These are phyloP conservation scores for Caryocar brasiliense DNA, from an alignment of 441 rosid species.

Conservation along the genomic window DNA sequence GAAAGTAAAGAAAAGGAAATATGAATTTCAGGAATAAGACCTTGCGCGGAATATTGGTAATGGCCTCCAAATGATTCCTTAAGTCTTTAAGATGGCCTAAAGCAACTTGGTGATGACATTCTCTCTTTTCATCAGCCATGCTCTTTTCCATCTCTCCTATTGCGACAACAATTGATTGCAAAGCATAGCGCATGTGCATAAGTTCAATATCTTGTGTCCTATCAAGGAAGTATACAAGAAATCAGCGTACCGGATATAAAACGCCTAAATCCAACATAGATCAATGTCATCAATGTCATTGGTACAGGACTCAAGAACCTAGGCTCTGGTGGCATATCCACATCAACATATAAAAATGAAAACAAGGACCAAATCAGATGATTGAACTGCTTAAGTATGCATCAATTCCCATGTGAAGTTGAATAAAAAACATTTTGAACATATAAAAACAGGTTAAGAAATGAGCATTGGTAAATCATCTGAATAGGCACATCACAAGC, in stretches of 20 bases:
- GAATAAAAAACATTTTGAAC: too few relatives aligned
- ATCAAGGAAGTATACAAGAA: constrained; percentile 7
- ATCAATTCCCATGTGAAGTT: too few relatives aligned
- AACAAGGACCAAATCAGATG: too few relatives aligned
- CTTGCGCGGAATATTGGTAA: constrained; percentile 79
- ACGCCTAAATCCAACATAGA: constrained; percentile 1
- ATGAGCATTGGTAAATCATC: not conserved
- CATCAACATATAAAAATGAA: too few relatives aligned
- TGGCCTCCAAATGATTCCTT: constrained; percentile 66
- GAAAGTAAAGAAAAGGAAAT: not conserved
- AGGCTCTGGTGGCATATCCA: too few relatives aligned
- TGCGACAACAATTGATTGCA: constrained; percentile 80
- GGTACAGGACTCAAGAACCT: too few relatives aligned
- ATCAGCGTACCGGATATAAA: not conserved
- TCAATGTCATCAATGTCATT: too few relatives aligned
- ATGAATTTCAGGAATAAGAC: constrained; percentile 20
- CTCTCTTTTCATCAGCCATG: constrained; percentile 36
- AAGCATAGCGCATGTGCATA: constrained; percentile 93
- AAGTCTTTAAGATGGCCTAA: constrained; percentile 69
- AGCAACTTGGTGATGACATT: constrained; percentile 40
- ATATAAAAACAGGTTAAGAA: not conserved
- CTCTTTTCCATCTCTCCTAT: constrained; percentile 61
- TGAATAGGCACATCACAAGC: not conserved
- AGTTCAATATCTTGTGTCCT: constrained; percentile 96
- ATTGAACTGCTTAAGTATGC: too few relatives aligned